Evolutionary conservation across 192 early-diverging fungal species (phyloP), one percentile per base, ranked within the genome.

Genomic region (Entomortierella beljakovae): DNA sequence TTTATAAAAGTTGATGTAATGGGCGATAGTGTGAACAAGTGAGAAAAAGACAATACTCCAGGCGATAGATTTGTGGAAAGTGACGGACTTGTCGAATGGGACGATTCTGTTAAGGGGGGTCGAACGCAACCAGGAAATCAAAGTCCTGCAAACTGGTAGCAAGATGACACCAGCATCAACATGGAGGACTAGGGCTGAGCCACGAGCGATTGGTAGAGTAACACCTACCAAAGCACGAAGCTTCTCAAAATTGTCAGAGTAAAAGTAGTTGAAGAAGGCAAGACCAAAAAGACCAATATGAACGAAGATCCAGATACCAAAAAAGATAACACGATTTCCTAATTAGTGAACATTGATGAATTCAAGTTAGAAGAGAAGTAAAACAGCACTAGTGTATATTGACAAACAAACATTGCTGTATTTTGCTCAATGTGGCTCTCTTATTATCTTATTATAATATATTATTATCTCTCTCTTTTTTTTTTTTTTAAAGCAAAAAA

Each of bases 71-170:
- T 92, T 93, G 82, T 94, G 93, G 25, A 92, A 91, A 54, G 89
- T 87, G 28, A 93, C 83, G 80, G 90, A 89, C 76, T 92, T 84
- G 69, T 94, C 92, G 50, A 94, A 85, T 16, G 88, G 86, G 18
- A 94, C 81, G 43, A 90, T 82, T 6, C 75, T 63, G 53, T 85
- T 85, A 28, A 93, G 70, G n/a, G 90, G 84, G 3, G 87, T 87
- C 35, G 82, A 82, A 5, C 87, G 84, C 10, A 91, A 64, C 26
- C 86, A 70, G 15, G 80, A 69, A 57, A 93, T 74, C 31, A 90
- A 79, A 20, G 92, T 96, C 15, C 93, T 85, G 68, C 93, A 96
- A 72, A 97, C 93, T 26, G 94, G 92, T 57, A 96, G 83, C 34
- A 96, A 83, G 55, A 97, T 88, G 20, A 94, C 77, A 22, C 88